These are phyloP conservation scores for Myotisia sp. DNA, from an alignment of 2,329 filamentous ascomycete genomes.

Conservation along the genomic window DNA sequence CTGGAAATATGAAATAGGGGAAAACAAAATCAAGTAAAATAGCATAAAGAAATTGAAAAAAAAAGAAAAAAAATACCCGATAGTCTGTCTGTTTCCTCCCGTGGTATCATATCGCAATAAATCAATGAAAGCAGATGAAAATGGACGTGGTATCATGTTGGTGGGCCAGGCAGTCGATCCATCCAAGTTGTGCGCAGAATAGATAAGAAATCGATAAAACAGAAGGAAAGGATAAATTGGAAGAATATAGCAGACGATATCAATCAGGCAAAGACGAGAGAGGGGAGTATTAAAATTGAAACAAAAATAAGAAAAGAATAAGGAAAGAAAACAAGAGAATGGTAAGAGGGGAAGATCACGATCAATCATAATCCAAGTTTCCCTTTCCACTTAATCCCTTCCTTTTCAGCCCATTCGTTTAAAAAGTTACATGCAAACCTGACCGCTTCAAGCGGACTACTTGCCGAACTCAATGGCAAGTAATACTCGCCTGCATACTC, in stretches of 20 bases:
- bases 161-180: no score
- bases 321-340: not conserved
- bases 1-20: not conserved
- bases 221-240: no score
- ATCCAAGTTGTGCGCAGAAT: no score
- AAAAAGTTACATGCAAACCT: slow-evolving; percentile 32
- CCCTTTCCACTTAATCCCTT: slow-evolving; percentile 32
- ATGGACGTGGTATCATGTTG: no score
- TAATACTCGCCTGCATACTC: slow-evolving; percentile 27
- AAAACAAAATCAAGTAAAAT: not conserved
- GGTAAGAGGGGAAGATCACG: not conserved
- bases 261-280: not conserved
- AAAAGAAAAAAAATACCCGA: not conserved
- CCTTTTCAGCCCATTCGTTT: slow-evolving; percentile 33
- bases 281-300: not conserved
- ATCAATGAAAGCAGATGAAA: no score
- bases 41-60: not conserved
- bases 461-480: slow-evolving; percentile 31
- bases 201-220: no score
- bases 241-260: no score
- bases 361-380: slow-evolving; percentile 25
- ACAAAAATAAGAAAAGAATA: not conserved
- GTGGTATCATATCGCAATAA: no score
- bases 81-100: no score
- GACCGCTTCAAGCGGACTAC: slow-evolving; percentile 31